These are phyloP conservation scores for Dissophora globulifera DNA, from an alignment of 192 early-diverging fungal species.

Conservation along the genomic window DNA sequence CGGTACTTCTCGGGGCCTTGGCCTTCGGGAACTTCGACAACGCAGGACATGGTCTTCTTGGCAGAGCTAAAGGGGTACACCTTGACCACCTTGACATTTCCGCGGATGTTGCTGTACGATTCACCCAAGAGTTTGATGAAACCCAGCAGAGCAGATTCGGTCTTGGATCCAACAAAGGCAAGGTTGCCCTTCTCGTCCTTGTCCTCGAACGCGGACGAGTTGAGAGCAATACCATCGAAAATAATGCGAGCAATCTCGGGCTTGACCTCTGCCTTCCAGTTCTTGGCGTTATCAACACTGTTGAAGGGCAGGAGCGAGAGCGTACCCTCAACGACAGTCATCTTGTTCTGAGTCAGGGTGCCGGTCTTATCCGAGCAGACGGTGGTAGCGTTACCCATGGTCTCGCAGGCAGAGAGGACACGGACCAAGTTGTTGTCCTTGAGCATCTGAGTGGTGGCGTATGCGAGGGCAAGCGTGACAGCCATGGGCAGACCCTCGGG, in stretches of 20 bases:
- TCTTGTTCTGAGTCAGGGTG: constrained; percentile 85
- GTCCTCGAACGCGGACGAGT: constrained; percentile 82
- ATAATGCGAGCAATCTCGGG: constrained; percentile 55
- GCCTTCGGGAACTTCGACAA: constrained; percentile 59
- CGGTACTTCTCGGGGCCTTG: constrained; percentile 57
- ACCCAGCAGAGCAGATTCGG: constrained; percentile 80
- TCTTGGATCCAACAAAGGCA: constrained; percentile 82
- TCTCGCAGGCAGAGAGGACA: constrained; percentile 83
- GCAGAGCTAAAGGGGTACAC: constrained; percentile 91
- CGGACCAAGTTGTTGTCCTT: constrained; percentile 85
- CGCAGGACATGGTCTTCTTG: constrained; percentile 89
- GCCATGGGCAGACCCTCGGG: constrained; percentile 92
- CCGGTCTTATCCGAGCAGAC: constrained; percentile 93
- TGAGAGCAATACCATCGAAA: constrained; percentile 72
- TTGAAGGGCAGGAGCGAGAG: constrained; percentile 62
- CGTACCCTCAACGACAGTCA: constrained; percentile 78
- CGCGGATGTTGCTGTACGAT: constrained; percentile 67
- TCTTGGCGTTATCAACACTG: constrained; percentile 52
- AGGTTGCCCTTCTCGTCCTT: constrained; percentile 69
- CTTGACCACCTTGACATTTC: constrained; percentile 62
- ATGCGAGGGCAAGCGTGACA: constrained; percentile 85
- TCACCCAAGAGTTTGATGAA: constrained; percentile 72
- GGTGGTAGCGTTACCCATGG: constrained; percentile 84
- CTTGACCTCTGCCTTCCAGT: constrained; percentile 61
- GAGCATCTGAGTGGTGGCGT: constrained; percentile 86